Conservation (phyloP, 805 yeast species). For the Sporopachydermia lactativora region DNA sequence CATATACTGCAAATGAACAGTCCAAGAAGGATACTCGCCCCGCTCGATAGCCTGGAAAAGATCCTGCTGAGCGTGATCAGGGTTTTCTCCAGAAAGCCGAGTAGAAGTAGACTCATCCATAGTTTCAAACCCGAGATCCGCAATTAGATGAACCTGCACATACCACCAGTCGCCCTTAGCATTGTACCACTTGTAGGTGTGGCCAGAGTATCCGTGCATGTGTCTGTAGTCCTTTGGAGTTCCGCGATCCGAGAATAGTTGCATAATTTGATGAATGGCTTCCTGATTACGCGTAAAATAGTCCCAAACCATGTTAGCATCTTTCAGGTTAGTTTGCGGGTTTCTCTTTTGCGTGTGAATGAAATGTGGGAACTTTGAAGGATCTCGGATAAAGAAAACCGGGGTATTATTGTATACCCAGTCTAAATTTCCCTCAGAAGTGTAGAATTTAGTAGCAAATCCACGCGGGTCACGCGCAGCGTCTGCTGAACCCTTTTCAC, state of each 20-base stretch:
- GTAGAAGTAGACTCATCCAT: conserved; percentile 22
- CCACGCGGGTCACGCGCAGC: conserved; percentile 85
- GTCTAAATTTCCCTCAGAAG: conserved; percentile 77
- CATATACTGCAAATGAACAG: conserved; percentile 75
- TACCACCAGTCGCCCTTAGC: conserved; percentile 63
- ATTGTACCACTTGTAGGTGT: conserved; percentile 70
- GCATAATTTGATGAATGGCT: conserved; percentile 60
- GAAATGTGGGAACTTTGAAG: conserved; percentile 74
- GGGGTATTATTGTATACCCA: conserved; percentile 83
- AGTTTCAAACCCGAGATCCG: conserved; percentile 47
- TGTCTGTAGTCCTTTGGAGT: conserved; percentile 63
- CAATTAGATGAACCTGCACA: conserved; percentile 61
- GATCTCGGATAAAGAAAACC: conserved; percentile 73
- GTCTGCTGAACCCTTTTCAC: conserved; percentile 71
- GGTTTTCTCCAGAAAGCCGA: conserved; percentile 56
- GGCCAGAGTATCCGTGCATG: conserved; percentile 80
- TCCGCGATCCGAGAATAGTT: conserved; percentile 69
- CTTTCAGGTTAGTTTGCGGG: conserved; percentile 68
- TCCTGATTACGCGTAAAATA: conserved; percentile 62
- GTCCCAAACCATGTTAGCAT: conserved; percentile 78
- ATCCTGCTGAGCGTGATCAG: conserved; percentile 73
- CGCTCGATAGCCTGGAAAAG: conserved; percentile 63
- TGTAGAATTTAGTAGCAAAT: conserved; percentile 63
- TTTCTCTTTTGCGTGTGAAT: conserved; percentile 83
- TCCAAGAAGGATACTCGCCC: conserved; percentile 77